Conservation (phyloP, 768 basidiomycete genomes). For the Mycena alexandri region DNA sequence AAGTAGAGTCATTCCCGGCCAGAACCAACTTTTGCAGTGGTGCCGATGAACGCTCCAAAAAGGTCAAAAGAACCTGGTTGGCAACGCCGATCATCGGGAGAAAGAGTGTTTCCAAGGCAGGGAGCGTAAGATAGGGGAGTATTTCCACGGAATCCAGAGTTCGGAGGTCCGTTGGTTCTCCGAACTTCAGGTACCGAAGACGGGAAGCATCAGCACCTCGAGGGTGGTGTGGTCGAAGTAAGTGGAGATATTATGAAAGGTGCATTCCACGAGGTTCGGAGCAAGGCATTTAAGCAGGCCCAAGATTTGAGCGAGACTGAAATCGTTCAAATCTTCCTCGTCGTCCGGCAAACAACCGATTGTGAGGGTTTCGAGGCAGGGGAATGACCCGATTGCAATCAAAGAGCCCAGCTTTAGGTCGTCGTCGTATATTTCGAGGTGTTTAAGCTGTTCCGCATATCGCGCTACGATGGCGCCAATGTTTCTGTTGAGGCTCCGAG, state of each 20-base stretch:
- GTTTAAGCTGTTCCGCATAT: neutral
- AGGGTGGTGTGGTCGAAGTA: neutral
- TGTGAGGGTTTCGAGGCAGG: neutral
- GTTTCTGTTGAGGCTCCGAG: neutral
- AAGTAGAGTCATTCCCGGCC: no score
- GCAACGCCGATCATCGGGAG: neutral
- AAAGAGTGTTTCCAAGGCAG: neutral
- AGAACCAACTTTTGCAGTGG: neutral
- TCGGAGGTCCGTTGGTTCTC: neutral
- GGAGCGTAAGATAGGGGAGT: neutral
- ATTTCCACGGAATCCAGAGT: neutral
- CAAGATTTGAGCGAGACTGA: neutral
- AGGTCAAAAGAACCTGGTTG: neutral
- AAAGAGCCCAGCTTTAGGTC: no score
- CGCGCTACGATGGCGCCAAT: neutral
- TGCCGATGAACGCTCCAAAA: neutral
- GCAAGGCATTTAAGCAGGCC: neutral
- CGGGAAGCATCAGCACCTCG: constrained; percentile 4
- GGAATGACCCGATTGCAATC: neutral
- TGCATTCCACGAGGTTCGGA: constrained; percentile 4
- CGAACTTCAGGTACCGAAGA: neutral
- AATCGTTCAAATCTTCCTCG: neutral
- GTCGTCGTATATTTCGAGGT: neutral
- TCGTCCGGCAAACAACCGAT: neutral
- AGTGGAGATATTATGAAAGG: neutral